phyloP scores from a whole-genome alignment of 78 protist genomes.

The Monosiga brevicollis region DNA sequence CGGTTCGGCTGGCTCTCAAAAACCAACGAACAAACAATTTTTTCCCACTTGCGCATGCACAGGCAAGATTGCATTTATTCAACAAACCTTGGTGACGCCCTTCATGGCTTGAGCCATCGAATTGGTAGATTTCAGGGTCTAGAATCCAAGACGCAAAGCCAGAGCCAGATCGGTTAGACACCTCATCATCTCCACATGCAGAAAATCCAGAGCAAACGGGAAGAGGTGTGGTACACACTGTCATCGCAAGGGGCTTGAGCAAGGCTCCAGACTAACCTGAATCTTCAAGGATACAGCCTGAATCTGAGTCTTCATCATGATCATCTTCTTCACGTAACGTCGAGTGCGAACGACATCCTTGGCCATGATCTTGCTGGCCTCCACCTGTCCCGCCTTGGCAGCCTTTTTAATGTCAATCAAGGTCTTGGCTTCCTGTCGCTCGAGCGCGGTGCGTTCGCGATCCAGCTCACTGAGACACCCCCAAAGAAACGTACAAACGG shows the following conservation, averaged over 20 bases:
- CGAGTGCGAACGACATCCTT: constrained; percentile 90
- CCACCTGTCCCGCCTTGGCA: constrained; percentile 65
- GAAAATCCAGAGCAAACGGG: no score
- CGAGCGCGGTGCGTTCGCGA: constrained; percentile 66
- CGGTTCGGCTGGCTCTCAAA: no score
- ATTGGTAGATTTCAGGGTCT: constrained; percentile 65
- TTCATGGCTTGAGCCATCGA: constrained; percentile 87
- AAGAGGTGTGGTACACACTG: no score
- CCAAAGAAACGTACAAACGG: background rate
- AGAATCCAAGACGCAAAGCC: no score
- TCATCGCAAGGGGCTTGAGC: no score
- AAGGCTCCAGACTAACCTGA: constrained; percentile 27
- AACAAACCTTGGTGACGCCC: constrained; percentile 51
- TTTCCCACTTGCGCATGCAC: no score
- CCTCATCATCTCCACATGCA: no score
- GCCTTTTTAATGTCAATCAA: constrained; percentile 69
- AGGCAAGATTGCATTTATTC: no score
- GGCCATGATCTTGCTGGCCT: constrained; percentile 79
- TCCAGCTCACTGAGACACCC: constrained; percentile 63
- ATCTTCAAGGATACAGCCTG: constrained; percentile 76
- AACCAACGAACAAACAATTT: no score
- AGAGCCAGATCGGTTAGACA: no score
- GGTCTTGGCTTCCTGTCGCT: constrained; percentile 67
- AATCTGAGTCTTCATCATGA: constrained; percentile 74
- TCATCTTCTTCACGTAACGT: constrained; percentile 55